Evolutionary conservation across 2,329 filamentous ascomycete species (phyloP), one percentile per base, ranked within the genome.

Genomic region (Thelonectria olida): DNA sequence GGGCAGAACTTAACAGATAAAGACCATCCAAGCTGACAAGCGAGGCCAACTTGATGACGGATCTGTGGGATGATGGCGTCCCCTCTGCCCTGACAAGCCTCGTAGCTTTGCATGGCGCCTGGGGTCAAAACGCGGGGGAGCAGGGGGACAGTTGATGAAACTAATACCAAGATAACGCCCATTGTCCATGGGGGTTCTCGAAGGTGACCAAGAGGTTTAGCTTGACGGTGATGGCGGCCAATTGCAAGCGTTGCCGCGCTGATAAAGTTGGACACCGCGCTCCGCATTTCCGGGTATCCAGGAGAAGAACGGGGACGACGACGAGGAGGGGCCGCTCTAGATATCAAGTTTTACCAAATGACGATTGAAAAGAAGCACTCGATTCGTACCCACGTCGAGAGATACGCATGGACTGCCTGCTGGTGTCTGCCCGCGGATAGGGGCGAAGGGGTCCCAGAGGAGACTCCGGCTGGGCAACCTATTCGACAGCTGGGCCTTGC

Each of bases 111-210:
- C 34, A 48, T 50, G 36, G 23, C 27, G 19, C 39, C 47, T 28
- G 23, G 58, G 58, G 58, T 41, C 7, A 60, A 61, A 61, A 61
- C 58, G 58, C 58, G 58, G 58, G 58, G 58, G 58, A 61, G 47
- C 58, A 55, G 41, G 58, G 58, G 47, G 38, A 27, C 19, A 22
- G n/a, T n/a, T 20, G 20, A 25, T 17, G 25, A 17, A 25, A 23
- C 44, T 10, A 45, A 15, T 13, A 23, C 44, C 20, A 50, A 41
- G 58, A 61, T 61, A 55, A 61, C 58, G 47, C 34, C 31, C 28
- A 48, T 36, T 47, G n/a, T n/a, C n/a, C n/a, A n/a, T 48, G 58
- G 50, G 57, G 58, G 39, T 55, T 61, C 58, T 61, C 34, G 47
- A 52, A 45, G 22, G 52, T 28, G 52, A 47, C 58, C 15, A 19